These are phyloP conservation scores for Mycena venus DNA, from an alignment of 768 basidiomycete genomes.

Conservation along the genomic window DNA sequence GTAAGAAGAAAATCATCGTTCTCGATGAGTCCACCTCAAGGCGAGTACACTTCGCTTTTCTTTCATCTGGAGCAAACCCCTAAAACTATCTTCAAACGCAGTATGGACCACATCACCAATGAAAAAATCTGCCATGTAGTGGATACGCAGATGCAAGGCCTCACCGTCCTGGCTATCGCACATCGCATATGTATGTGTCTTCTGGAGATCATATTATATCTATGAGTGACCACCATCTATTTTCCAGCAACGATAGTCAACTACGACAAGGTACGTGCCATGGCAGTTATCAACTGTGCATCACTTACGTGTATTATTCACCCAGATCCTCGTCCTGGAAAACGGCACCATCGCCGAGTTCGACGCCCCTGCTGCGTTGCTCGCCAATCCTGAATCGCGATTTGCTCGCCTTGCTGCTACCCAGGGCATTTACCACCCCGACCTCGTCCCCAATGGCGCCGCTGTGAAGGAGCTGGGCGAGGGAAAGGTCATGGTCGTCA, in stretches of 20 bases:
- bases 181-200: no score
- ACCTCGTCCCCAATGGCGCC: conserved; percentile 5
- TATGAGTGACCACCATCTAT: neutral
- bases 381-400: conserved; percentile 17
- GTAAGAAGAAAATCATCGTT: conserved; percentile 23
- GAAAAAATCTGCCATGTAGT: conserved; percentile 22
- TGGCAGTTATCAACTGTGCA: neutral
- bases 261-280: conserved; percentile 19
- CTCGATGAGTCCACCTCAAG: conserved; percentile 26
- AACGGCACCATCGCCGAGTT: conserved; percentile 20
- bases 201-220: neutral
- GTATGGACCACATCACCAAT: conserved; percentile 24
- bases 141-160: conserved; percentile 26
- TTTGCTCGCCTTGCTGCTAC: conserved; percentile 26
- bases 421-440: conserved; percentile 24
- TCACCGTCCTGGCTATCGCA: conserved; percentile 22
- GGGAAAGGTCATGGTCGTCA: no score
- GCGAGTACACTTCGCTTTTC: neutral
- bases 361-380: neutral
- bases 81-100: conserved; percentile 3
- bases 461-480: conserved; percentile 12
- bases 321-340: conserved; percentile 25
- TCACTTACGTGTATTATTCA: neutral
- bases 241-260: conserved; percentile 18
- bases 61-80: neutral